Evolutionary conservation across 2,329 filamentous ascomycete species (phyloP).

Genomic region (Leptographium wingfieldii): DNA sequence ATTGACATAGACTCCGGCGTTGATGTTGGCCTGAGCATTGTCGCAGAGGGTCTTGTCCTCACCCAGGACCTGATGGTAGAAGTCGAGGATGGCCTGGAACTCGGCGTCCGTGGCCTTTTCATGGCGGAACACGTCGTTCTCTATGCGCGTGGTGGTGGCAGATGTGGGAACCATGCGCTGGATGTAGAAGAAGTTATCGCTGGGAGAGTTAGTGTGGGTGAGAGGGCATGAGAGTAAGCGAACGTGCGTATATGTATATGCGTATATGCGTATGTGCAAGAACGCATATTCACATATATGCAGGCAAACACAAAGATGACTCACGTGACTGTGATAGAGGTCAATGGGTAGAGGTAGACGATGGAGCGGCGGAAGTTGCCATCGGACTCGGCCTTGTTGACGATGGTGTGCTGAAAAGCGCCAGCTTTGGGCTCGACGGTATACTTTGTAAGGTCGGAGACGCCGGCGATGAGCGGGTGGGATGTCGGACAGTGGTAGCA

Average conservation of each 20-base stretch:
- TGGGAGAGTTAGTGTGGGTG: constrained; percentile 9
- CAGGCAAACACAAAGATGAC: constrained; percentile 8
- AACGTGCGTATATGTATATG: neutral
- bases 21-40: constrained; percentile 35
- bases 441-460: constrained; percentile 33
- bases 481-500: constrained; percentile 36
- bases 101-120: constrained; percentile 31
- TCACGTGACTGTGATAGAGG: constrained; percentile 26
- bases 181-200: constrained; percentile 37
- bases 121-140: constrained; percentile 39
- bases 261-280: neutral
- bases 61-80: constrained; percentile 37
- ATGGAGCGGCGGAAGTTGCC: constrained; percentile 15
- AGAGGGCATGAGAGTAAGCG: no score
- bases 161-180: constrained; percentile 35
- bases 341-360: constrained; percentile 27
- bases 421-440: constrained; percentile 21
- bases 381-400: constrained; percentile 8
- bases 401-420: constrained; percentile 6
- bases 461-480: constrained; percentile 30
- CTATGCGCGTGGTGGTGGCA: constrained; percentile 28
- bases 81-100: constrained; percentile 31
- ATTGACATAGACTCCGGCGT: constrained; percentile 35
- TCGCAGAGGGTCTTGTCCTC: constrained; percentile 40
- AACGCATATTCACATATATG: no score